Conservation (phyloP, 306 rosid species). For the Cicer judaicum region DNA sequence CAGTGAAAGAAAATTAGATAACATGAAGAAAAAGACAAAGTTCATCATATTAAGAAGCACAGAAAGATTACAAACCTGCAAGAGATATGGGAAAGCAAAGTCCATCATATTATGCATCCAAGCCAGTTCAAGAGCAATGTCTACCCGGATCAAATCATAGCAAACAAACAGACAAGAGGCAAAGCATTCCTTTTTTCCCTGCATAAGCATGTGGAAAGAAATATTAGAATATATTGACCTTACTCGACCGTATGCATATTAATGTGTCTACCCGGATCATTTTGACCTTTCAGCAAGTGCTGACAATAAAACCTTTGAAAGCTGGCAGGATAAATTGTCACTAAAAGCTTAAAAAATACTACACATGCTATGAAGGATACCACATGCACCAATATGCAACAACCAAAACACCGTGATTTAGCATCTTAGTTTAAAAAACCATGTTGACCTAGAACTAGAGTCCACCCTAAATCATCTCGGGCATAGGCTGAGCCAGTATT, state of each 20-base stretch:
- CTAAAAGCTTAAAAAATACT: conserved; percentile 16
- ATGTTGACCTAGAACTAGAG: conserved; percentile 8
- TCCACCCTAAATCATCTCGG: background rate
- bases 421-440: conserved; percentile 30
- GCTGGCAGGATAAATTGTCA: conserved; percentile 12
- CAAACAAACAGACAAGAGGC: conserved; percentile 98
- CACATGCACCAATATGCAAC: conserved; percentile 10
- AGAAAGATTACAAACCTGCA: conserved; percentile 65
- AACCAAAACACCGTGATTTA: conserved; percentile 14
- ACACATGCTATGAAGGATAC: conserved; percentile 22
- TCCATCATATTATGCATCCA: conserved; percentile 96
- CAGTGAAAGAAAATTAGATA: conserved; percentile 12
- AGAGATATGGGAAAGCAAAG: conserved; percentile 90
- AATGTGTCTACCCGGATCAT: background rate
- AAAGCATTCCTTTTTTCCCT: conserved; percentile 99
- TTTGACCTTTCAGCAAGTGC: background rate
- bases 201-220: conserved; percentile 44
- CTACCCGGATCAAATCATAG: conserved; percentile 87
- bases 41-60: conserved; percentile 1
- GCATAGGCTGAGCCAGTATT: background rate
- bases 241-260: conserved; percentile 5
- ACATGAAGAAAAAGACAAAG: conserved; percentile 33
- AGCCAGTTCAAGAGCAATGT: conserved; percentile 88
- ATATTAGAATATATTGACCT: conserved; percentile 24
- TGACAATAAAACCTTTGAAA: conserved; percentile 28